A percentile compares a stretch with the other conserved stretches of the same genome.
Conservation (phyloP, 2,329 filamentous ascomycete species). For the Xylariomycetidae sp. region DNA sequence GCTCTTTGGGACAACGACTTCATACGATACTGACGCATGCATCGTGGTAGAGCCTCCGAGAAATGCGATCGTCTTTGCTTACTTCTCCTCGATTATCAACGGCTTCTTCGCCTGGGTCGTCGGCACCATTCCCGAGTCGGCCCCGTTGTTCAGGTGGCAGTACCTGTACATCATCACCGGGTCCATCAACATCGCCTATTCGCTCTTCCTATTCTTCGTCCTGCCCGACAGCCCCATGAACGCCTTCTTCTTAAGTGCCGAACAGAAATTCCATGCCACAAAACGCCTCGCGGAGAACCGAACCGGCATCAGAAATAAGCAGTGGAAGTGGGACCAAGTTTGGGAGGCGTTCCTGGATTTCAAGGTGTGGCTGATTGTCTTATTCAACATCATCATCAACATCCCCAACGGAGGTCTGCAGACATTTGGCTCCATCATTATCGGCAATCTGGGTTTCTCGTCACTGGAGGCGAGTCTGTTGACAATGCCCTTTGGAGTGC, state of each 20-base stretch:
- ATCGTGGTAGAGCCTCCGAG: conserved; percentile 20
- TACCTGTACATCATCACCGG: conserved; percentile 27
- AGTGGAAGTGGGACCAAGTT: conserved; percentile 25
- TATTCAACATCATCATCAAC: conserved; percentile 23
- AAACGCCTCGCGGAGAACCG: conserved; percentile 30
- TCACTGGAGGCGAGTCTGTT: conserved; percentile 15
- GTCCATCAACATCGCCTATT: conserved; percentile 23
- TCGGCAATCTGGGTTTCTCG: conserved; percentile 18
- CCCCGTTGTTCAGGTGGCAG: conserved; percentile 18
- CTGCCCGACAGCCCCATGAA: conserved; percentile 32
- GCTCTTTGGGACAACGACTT: not conserved
- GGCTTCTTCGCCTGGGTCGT: conserved; percentile 23
- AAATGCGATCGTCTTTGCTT: conserved; percentile 32
- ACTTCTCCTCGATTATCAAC: conserved; percentile 24
- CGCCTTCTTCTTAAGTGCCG: conserved; percentile 25
- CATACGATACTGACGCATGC: not conserved
- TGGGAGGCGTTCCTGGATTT: conserved; percentile 20
- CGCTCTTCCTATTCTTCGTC: conserved; percentile 20
- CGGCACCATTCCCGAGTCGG: conserved; percentile 18
- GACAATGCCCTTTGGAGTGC: conserved; percentile 19
- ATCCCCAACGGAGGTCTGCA: conserved; percentile 25
- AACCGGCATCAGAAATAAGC: conserved; percentile 27
- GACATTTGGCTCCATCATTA: conserved; percentile 20
- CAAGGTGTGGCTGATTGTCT: conserved; percentile 22
- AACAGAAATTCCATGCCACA: conserved; percentile 23